These are phyloP conservation scores for Fomitiporia mediterranea DNA, from an alignment of 1,284 basidiomycete genomes.

Conservation along the genomic window DNA sequence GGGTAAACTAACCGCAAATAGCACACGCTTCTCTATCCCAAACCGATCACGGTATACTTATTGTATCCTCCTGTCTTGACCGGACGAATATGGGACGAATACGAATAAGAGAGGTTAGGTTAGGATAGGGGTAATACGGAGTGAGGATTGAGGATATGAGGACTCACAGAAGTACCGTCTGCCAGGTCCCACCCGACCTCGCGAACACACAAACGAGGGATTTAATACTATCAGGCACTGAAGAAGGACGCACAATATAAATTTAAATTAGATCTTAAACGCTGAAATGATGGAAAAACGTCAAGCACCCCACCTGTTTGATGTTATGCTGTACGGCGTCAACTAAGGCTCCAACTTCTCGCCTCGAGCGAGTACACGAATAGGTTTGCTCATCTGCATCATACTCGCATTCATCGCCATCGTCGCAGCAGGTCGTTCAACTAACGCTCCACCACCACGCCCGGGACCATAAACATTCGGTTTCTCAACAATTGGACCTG, in stretches of 20 bases:
- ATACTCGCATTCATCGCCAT: constrained; percentile 73
- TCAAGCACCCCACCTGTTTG: background rate
- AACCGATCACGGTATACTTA: no score
- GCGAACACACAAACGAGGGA: constrained; percentile 7
- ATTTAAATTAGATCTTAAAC: background rate
- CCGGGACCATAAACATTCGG: constrained; percentile 28
- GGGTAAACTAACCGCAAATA: no score
- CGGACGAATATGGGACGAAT: no score
- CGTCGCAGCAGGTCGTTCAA: constrained; percentile 66
- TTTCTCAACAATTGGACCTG: constrained; percentile 1
- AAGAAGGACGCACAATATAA: background rate
- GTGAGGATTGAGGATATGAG: no score
- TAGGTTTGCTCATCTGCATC: constrained; percentile 63
- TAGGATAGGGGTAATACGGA: no score
- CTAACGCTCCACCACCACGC: constrained; percentile 34
- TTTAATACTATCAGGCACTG: background rate
- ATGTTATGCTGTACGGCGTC: background rate
- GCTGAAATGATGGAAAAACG: no score
- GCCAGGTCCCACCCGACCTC: constrained; percentile 4
- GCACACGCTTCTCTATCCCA: no score
- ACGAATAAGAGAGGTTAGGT: no score
- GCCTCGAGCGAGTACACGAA: constrained; percentile 71
- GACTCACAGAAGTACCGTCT: background rate
- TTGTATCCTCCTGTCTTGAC: no score
- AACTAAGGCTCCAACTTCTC: constrained; percentile 62